Conservation (phyloP, 2,329 filamentous ascomycete species). For the Fusarium sororula region DNA sequence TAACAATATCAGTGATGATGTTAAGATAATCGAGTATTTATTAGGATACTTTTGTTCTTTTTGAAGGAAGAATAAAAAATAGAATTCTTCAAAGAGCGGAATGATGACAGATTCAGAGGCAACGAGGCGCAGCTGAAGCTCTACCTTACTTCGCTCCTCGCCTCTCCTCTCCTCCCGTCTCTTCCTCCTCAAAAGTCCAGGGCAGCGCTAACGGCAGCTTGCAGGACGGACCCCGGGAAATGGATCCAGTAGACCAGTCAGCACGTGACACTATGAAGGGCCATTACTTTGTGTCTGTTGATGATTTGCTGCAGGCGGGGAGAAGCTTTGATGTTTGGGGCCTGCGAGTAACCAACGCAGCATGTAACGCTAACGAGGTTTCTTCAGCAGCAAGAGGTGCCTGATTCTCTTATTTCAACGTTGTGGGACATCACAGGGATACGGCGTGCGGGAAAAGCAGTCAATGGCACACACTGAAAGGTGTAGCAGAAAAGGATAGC, state of each 20-base stretch:
- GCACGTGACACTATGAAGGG: constrained; percentile 22
- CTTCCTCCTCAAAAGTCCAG: constrained; percentile 7
- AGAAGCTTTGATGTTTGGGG: constrained; percentile 11
- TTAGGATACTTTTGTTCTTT: not conserved
- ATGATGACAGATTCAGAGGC: constrained; percentile 31
- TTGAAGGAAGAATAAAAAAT: not conserved
- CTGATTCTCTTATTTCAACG: not conserved
- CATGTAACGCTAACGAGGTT: constrained; percentile 10
- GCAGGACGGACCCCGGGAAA: constrained; percentile 9
- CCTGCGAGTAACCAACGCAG: constrained; percentile 1
- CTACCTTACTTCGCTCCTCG: not conserved
- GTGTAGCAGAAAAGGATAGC: not conserved
- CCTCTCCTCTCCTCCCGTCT: constrained; percentile 7
- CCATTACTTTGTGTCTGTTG: constrained; percentile 18
- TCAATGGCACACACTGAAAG: not conserved
- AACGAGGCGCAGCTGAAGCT: constrained; percentile 31
- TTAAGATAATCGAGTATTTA: not conserved
- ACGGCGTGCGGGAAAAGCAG: not conserved
- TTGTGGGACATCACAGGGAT: not conserved
- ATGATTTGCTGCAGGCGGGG: constrained; percentile 18
- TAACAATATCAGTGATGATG: not conserved
- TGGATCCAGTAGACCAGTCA: constrained; percentile 17
- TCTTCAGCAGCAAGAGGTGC: constrained; percentile 2
- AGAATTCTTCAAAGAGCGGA: not conserved
- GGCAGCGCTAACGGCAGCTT: constrained; percentile 36